Percentiles rank a stretch among this genome's conserved stretches.
phyloP scores from a whole-genome alignment of 164 flowering plant species.

The Berberis thunbergii region DNA sequence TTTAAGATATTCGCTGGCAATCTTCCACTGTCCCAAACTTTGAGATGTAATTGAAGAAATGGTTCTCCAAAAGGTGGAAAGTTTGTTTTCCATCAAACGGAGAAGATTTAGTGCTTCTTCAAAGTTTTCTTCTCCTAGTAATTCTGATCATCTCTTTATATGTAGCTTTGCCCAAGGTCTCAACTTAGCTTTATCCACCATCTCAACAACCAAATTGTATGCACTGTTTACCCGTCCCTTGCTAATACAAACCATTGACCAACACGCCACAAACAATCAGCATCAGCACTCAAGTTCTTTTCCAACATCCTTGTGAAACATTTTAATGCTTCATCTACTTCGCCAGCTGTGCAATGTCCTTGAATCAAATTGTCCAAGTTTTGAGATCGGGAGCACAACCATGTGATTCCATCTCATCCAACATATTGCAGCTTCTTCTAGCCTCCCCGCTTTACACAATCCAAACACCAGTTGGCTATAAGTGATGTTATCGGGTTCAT shows the following conservation, averaged over 20 bases:
- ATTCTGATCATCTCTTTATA: constrained; percentile 58
- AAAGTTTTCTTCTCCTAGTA: constrained; percentile 45
- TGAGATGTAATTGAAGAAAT: constrained; percentile 49
- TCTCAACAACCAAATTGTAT: constrained; percentile 45
- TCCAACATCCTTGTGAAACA: constrained; percentile 66
- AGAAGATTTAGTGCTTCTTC: constrained; percentile 80
- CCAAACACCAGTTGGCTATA: constrained; percentile 79
- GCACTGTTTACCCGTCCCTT: constrained; percentile 45
- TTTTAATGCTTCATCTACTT: constrained; percentile 51
- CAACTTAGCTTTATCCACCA: constrained; percentile 37
- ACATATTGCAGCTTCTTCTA: constrained; percentile 61
- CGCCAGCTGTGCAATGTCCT: constrained; percentile 59
- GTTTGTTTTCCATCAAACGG: constrained; percentile 51
- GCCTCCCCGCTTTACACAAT: constrained; percentile 55
- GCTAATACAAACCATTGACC: constrained; percentile 45
- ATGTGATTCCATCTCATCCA: constrained; percentile 65
- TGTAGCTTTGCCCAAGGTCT: constrained; percentile 90
- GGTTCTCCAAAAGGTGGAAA: constrained; percentile 70
- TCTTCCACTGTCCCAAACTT: constrained; percentile 74
- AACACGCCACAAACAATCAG: constrained; percentile 67
- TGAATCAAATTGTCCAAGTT: constrained; percentile 92
- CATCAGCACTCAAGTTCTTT: constrained; percentile 56
- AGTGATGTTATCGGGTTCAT: constrained; percentile 71
- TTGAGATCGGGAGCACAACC: constrained; percentile 83
- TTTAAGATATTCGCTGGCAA: constrained; percentile 55